phyloP scores from a whole-genome alignment of 805 yeast genomes.

The Nakazawaea anatomiae region DNA sequence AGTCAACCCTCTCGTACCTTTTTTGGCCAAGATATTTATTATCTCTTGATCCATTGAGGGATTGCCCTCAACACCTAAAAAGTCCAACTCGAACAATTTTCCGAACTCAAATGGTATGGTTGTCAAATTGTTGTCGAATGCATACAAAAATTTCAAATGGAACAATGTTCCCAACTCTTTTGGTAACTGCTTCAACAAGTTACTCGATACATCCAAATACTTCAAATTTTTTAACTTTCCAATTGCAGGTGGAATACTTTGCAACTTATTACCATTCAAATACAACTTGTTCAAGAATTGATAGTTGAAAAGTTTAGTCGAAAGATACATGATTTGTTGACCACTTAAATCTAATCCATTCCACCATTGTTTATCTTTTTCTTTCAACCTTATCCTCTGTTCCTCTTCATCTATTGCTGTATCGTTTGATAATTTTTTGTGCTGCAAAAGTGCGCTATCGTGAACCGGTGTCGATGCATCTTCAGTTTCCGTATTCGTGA shows the following conservation, averaged over 20 bases:
- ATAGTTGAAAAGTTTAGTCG: constrained; percentile 74
- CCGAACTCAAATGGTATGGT: constrained; percentile 84
- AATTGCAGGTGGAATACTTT: constrained; percentile 60
- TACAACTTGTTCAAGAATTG: constrained; percentile 81
- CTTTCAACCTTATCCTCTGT: constrained; percentile 53
- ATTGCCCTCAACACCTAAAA: constrained; percentile 92
- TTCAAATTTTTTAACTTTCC: constrained; percentile 65
- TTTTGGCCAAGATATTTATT: constrained; percentile 65
- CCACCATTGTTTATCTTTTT: constrained; percentile 81
- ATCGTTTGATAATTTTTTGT: constrained; percentile 26
- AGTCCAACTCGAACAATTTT: constrained; percentile 72
- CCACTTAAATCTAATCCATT: constrained; percentile 89
- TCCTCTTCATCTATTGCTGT: constrained; percentile 56
- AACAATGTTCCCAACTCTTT: constrained; percentile 77
- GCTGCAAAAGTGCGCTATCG: constrained; percentile 26
- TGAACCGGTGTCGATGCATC: constrained; percentile 14
- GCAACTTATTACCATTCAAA: constrained; percentile 78
- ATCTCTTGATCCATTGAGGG: constrained; percentile 57
- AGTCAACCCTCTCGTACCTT: constrained; percentile 81
- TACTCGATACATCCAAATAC: constrained; percentile 80
- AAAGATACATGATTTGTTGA: constrained; percentile 67
- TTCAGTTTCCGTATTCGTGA: constrained; percentile 24
- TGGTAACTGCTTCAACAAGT: constrained; percentile 68
- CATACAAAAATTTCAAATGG: constrained; percentile 72
- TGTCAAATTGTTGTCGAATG: constrained; percentile 79